Percentiles rank a stretch among this genome's conserved stretches.
Evolutionary conservation across 2,329 filamentous ascomycete genomes (phyloP).

Genomic region (Fusarium bactridioides): DNA sequence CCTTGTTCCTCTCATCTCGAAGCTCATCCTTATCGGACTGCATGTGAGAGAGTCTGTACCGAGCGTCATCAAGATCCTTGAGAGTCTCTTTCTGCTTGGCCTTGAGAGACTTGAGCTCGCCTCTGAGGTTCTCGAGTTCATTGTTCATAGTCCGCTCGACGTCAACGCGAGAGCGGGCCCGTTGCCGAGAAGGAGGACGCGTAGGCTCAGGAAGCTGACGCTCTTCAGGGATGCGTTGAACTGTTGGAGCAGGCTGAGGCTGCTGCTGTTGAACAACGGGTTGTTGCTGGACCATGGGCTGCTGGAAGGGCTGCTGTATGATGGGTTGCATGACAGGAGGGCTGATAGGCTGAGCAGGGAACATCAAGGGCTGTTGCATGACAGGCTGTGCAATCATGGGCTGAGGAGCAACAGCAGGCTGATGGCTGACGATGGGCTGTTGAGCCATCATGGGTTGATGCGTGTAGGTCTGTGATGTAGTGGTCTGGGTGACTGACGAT

Average conservation of each 20-base stretch:
- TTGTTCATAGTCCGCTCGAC: slow-evolving; percentile 29
- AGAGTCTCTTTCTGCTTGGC: slow-evolving; percentile 34
- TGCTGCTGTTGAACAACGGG: slow-evolving; percentile 9
- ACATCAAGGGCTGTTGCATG: slow-evolving; percentile 22
- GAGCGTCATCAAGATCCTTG: slow-evolving; percentile 38
- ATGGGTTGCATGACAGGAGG: slow-evolving; percentile 16
- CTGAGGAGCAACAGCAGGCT: slow-evolving; percentile 29
- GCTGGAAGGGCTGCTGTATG: slow-evolving; percentile 25
- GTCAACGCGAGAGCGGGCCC: slow-evolving; percentile 35
- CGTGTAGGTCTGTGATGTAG: slow-evolving; percentile 17
- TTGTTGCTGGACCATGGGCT: slow-evolving; percentile 21
- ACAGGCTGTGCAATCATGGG: slow-evolving; percentile 29
- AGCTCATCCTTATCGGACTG: slow-evolving; percentile 42
- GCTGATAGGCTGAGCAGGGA: slow-evolving; percentile 21
- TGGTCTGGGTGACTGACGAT: slow-evolving; percentile 9
- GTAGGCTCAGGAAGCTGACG: slow-evolving; percentile 24
- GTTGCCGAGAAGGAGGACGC: slow-evolving; percentile 20
- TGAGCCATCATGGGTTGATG: slow-evolving; percentile 28
- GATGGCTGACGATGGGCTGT: slow-evolving; percentile 17
- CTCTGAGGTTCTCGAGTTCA: slow-evolving; percentile 36
- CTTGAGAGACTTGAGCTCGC: slow-evolving; percentile 31
- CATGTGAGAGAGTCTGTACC: slow-evolving; percentile 31
- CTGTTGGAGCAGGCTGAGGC: slow-evolving; percentile 10
- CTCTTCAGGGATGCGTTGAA: slow-evolving; percentile 22
- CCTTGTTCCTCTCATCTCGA: slow-evolving; percentile 37